These are phyloP conservation scores for Agapanthus africanus DNA, from an alignment of 106 monocot species.

Conservation along the genomic window DNA sequence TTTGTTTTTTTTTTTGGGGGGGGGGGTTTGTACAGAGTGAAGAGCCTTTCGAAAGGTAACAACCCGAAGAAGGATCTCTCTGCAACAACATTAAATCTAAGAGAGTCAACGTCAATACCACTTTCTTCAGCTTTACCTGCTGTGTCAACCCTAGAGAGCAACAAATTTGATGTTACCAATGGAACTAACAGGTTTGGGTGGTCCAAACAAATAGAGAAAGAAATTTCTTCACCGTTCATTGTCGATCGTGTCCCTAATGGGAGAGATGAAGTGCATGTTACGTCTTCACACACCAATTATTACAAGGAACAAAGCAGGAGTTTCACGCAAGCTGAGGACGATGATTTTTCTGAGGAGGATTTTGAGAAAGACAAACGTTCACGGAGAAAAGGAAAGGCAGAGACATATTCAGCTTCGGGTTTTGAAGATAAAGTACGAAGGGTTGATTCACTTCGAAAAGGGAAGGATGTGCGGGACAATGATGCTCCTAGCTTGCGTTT, in stretches of 20 bases:
- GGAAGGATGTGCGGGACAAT: constrained; percentile 30
- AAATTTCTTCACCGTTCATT: constrained; percentile 23
- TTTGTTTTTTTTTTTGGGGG: too few relatives aligned
- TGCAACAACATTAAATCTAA: constrained; percentile 32
- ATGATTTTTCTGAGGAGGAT: constrained; percentile 28
- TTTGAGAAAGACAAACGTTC: constrained; percentile 35
- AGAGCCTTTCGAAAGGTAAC: constrained; percentile 82
- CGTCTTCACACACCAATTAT: constrained; percentile 24
- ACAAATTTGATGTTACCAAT: constrained; percentile 13
- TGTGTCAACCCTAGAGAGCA: constrained; percentile 26
- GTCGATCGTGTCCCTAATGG: constrained; percentile 21
- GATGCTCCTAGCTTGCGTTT: constrained; percentile 26
- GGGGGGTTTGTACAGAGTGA: constrained; percentile 89
- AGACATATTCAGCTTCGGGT: constrained; percentile 14
- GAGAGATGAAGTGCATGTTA: constrained; percentile 25
- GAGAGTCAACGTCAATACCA: constrained; percentile 48
- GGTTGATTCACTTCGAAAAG: constrained; percentile 17
- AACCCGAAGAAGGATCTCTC: constrained; percentile 71
- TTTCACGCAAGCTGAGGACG: constrained; percentile 26
- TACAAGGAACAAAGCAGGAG: constrained; percentile 35
- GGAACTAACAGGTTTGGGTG: constrained; percentile 55
- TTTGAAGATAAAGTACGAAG: constrained; percentile 28
- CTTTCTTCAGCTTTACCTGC: constrained; percentile 40
- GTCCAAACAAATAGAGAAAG: constrained; percentile 52
- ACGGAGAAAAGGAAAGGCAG: constrained; percentile 34